phyloP scores from a whole-genome alignment of 371 early-diverging fungal species.

The Rhizopus stolonifer region DNA sequence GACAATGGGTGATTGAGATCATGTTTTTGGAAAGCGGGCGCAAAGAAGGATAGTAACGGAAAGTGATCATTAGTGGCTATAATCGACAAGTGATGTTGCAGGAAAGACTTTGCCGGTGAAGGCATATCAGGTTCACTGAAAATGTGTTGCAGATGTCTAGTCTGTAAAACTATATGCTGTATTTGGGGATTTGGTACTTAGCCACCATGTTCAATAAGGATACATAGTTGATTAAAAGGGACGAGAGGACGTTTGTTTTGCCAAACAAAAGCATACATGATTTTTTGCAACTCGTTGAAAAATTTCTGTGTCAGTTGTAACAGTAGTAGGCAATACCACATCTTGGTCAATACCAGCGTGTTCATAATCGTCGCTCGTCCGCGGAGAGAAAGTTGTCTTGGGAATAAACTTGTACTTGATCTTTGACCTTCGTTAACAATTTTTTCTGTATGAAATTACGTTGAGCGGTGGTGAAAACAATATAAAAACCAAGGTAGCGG shows the following conservation, averaged over 20 bases:
- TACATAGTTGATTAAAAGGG: not conserved
- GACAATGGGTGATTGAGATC: not conserved
- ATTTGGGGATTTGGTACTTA: not conserved
- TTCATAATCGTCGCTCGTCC: too few relatives aligned
- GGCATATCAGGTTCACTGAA: not conserved
- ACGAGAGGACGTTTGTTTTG: not conserved
- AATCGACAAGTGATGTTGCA: not conserved
- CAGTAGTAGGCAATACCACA: not conserved
- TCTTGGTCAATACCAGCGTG: not conserved
- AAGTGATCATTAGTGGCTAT: not conserved
- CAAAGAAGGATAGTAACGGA: not conserved
- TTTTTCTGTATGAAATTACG: too few relatives aligned
- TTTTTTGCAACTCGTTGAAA: not conserved
- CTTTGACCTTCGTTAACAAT: too few relatives aligned
- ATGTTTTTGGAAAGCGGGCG: not conserved
- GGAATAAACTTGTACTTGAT: too few relatives aligned
- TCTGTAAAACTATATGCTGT: slow-evolving; percentile 1
- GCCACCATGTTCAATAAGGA: slow-evolving; percentile 13
- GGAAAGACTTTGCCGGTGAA: not conserved
- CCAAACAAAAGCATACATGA: not conserved
- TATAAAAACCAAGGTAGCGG: slow-evolving; percentile 4
- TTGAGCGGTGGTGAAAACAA: too few relatives aligned
- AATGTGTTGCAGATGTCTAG: not conserved
- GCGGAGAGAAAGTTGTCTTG: too few relatives aligned
- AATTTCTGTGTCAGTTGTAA: not conserved